A percentile compares a stretch with the other conserved stretches of the same genome.
Evolutionary conservation across 2,329 filamentous ascomycete genomes (phyloP).

Genomic region (Ceratocystis harringtonii): DNA sequence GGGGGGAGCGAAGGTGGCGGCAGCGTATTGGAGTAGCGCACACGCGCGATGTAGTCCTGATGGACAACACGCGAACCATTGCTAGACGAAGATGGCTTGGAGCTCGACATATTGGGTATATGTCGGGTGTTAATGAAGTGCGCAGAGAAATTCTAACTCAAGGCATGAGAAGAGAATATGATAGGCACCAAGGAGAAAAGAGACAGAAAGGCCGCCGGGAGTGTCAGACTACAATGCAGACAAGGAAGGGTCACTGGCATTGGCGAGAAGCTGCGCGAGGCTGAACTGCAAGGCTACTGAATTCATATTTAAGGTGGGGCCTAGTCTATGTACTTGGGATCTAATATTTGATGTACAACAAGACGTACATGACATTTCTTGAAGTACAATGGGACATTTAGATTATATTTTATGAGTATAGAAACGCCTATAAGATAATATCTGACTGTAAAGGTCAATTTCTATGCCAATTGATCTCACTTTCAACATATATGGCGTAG

Average conservation of each 20-base stretch:
- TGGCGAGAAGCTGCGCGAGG: slow-evolving; percentile 5
- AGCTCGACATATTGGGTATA: slow-evolving; percentile 10
- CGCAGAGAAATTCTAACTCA: neutral
- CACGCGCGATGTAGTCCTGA: slow-evolving; percentile 93
- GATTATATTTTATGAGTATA: no score
- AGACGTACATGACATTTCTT: neutral
- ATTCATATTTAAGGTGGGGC: neutral
- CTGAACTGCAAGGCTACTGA: slow-evolving; percentile 10
- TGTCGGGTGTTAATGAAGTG: neutral
- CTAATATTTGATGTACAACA: neutral
- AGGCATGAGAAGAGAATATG: neutral
- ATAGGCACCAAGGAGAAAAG: neutral
- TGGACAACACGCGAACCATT: slow-evolving; percentile 49
- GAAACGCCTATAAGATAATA: no score
- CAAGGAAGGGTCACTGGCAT: neutral
- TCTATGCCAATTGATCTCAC: neutral
- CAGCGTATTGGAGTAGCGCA: slow-evolving; percentile 89
- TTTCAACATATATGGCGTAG: neutral
- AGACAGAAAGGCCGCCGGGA: neutral
- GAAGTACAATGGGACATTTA: no score
- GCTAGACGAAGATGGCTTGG: slow-evolving; percentile 10
- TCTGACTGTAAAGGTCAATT: no score
- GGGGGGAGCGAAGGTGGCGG: slow-evolving; percentile 88
- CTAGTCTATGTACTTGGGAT: neutral
- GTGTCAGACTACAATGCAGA: neutral